These are phyloP conservation scores for Pseudoneurospora amorphoporcata DNA, from an alignment of 495 filamentous ascomycete species.

Conservation along the genomic window DNA sequence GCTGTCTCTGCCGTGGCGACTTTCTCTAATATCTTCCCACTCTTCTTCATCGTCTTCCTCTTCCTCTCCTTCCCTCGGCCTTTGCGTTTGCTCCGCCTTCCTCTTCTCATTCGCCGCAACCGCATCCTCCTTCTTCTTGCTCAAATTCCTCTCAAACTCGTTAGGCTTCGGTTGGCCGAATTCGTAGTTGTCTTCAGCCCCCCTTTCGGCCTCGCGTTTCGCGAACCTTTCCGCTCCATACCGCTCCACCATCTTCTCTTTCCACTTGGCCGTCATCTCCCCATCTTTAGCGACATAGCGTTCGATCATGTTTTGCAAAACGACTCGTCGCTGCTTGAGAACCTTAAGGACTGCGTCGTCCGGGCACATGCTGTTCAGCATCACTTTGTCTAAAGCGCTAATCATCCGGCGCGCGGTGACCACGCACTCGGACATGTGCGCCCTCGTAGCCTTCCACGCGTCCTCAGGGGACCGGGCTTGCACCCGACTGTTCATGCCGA, in stretches of 20 bases:
- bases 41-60: neutral
- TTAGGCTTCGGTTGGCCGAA: neutral
- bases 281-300: conserved; percentile 11
- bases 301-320: conserved; percentile 22
- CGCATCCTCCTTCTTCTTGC: neutral
- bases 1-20: neutral
- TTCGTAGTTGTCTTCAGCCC: neutral
- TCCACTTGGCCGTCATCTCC: neutral
- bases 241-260: conserved; percentile 3
- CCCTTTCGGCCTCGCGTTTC: neutral
- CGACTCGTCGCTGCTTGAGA: conserved; percentile 16
- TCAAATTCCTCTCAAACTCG: neutral
- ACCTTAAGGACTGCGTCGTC: conserved; percentile 4
- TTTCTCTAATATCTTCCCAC: neutral
- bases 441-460: neutral
- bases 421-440: conserved; percentile 22
- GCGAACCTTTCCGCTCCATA: neutral
- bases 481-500: neutral
- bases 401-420: conserved; percentile 33
- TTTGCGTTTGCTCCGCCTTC: neutral
- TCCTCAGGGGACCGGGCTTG: conserved; percentile 11
- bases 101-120: neutral
- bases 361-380: conserved; percentile 12
- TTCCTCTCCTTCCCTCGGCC: neutral
- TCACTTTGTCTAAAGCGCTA: conserved; percentile 26